phyloP scores from a whole-genome alignment of 192 early-diverging fungal genomes.

The Radiomyces spectabilis region DNA sequence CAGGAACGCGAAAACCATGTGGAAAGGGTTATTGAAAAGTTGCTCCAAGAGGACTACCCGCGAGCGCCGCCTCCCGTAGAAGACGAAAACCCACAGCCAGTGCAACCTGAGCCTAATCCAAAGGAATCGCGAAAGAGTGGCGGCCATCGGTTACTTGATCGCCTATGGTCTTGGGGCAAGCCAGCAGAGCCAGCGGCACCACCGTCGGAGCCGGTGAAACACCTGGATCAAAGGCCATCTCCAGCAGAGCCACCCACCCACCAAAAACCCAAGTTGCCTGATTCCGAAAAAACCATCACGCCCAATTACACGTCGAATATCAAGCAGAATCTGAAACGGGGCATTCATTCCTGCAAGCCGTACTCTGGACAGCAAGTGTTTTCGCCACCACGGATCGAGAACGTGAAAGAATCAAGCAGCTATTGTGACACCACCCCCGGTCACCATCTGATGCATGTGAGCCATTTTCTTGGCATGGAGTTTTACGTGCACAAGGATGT shows the following conservation, averaged over 20 bases:
- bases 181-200: neutral
- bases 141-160: neutral
- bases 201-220: neutral
- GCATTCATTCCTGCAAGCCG: slow-evolving; percentile 28
- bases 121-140: neutral
- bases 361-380: slow-evolving; percentile 23
- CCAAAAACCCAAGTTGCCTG: slow-evolving; percentile 9
- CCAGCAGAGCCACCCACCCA: neutral
- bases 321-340: slow-evolving; percentile 20
- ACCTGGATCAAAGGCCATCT: neutral
- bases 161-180: neutral
- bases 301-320: slow-evolving; percentile 20
- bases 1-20: slow-evolving; percentile 45
- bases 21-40: slow-evolving; percentile 47
- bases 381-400: slow-evolving; percentile 23
- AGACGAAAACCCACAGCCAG: neutral
- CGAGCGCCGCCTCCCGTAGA: slow-evolving; percentile 1
- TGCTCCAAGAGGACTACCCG: slow-evolving; percentile 54
- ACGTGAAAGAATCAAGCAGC: slow-evolving; percentile 8
- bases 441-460: slow-evolving; percentile 33
- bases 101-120: neutral
- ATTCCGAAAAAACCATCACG: slow-evolving; percentile 17
- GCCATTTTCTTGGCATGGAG: slow-evolving; percentile 26
- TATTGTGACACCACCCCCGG: slow-evolving; percentile 50
- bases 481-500: slow-evolving; percentile 25